Evolutionary conservation across 2,329 filamentous ascomycete species (phyloP).

Genomic region (Leptographium wingfieldii): DNA sequence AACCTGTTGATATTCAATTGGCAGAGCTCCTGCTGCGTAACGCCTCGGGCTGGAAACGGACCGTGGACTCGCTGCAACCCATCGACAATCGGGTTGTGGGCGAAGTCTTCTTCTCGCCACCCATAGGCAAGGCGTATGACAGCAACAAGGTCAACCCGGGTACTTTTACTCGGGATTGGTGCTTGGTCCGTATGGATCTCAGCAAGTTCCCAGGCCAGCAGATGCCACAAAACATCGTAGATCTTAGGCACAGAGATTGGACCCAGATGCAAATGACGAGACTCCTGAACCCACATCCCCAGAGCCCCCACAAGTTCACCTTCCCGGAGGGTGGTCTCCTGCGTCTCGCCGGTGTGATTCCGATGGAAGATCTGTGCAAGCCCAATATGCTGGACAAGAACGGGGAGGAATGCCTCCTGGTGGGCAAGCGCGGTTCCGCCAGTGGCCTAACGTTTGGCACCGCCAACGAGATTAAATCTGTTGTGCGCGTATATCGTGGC

Average conservation of each 20-base stretch:
- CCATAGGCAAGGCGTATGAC: not conserved
- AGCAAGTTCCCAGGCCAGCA: not conserved
- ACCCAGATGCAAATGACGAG: not conserved
- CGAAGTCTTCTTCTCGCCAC: conserved; percentile 1
- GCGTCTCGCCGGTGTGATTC: not conserved
- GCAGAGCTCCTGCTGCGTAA: not conserved
- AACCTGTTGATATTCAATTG: not conserved
- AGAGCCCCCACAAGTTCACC: not conserved
- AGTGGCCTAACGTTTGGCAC: not conserved
- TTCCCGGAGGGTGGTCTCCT: not conserved
- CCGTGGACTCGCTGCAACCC: not conserved
- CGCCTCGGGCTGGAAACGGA: not conserved
- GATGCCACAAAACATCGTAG: not conserved
- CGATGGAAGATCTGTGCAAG: not conserved
- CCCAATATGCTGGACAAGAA: conserved; percentile 1
- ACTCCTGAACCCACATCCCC: not conserved
- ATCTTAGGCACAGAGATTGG: not conserved
- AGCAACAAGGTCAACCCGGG: not conserved
- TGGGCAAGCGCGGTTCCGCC: not conserved
- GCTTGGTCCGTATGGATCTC: not conserved
- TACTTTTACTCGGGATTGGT: not conserved
- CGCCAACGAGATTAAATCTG: not conserved
- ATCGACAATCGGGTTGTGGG: not conserved
- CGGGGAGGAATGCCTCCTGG: not conserved
- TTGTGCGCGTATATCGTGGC: not conserved